Evolutionary conservation across 768 basidiomycete genomes (phyloP).

Genomic region (Mycena capillaripes): DNA sequence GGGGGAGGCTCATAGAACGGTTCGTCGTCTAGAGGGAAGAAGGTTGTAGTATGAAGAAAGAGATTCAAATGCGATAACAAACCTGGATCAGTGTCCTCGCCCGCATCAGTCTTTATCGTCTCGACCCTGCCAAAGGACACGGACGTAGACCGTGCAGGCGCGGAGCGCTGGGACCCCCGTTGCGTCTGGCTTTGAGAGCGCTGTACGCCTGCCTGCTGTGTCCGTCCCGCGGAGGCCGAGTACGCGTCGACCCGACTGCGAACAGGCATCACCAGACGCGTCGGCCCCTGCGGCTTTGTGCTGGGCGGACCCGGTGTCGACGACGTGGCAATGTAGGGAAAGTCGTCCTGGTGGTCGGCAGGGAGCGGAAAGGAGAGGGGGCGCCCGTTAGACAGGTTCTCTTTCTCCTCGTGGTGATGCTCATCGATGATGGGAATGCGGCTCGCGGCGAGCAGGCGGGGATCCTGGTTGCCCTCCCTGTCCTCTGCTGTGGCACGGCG

Average conservation of each 20-base stretch:
- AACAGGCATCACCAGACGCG: constrained; percentile 26
- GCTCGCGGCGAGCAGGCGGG: constrained; percentile 35
- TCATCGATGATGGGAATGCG: constrained; percentile 37
- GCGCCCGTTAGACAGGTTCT: constrained; percentile 49
- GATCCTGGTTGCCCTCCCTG: constrained; percentile 43
- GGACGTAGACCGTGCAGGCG: constrained; percentile 37
- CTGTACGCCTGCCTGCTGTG: constrained; percentile 26
- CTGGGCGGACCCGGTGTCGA: constrained; percentile 34
- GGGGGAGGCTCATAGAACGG: constrained; percentile 40
- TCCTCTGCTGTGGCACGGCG: constrained; percentile 63
- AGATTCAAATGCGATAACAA: constrained; percentile 9
- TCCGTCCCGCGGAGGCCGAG: constrained; percentile 18
- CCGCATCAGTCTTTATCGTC: constrained; percentile 40
- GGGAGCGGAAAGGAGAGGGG: constrained; percentile 38
- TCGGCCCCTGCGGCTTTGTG: constrained; percentile 32
- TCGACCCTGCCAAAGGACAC: constrained; percentile 50
- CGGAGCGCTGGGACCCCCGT: constrained; percentile 33
- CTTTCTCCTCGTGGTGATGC: constrained; percentile 60
- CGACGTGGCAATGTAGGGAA: constrained; percentile 40
- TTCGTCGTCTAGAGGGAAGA: constrained; percentile 36
- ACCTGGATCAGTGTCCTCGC: constrained; percentile 59
- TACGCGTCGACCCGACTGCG: constrained; percentile 33
- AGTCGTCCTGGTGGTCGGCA: constrained; percentile 48
- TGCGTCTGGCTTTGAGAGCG: constrained; percentile 34
- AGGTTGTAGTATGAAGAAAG: constrained; percentile 13